phyloP scores from a whole-genome alignment of 176 grass and related monocot species.

The Eleusine indica region DNA sequence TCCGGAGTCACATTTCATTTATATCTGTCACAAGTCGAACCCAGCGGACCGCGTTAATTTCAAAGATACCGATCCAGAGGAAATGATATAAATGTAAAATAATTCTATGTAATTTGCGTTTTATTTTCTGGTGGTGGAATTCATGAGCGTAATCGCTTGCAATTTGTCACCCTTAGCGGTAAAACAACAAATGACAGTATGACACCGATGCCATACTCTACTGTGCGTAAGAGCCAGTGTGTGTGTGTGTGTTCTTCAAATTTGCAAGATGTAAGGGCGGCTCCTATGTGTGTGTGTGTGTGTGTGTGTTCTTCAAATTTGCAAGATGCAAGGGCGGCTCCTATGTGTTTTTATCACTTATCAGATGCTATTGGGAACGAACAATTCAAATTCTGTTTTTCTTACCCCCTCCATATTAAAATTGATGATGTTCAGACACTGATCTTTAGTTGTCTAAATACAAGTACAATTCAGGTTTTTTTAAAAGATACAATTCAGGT shows the following conservation, averaged over 20 bases:
- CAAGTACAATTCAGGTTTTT: too few species aligned
- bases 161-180: background rate
- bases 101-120: background rate
- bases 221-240: background rate
- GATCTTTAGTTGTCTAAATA: too few species aligned
- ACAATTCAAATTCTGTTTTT: background rate
- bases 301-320: background rate
- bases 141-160: background rate
- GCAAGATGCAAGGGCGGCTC: background rate
- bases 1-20: constrained; percentile 84
- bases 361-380: background rate
- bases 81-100: constrained; percentile 25
- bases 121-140: constrained; percentile 16
- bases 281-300: background rate
- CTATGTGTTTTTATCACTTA: background rate
- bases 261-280: background rate
- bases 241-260: background rate
- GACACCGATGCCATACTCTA: background rate
- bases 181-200: background rate
- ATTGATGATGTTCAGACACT: too few species aligned
- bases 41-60: constrained; percentile 15
- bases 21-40: constrained; percentile 65
- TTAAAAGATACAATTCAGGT: too few species aligned
- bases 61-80: background rate
- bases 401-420: background rate